Evolutionary conservation across 2,329 filamentous ascomycete species (phyloP), one percentile per base, ranked within the genome.

Genomic region (Paecilomyces niveus): DNA sequence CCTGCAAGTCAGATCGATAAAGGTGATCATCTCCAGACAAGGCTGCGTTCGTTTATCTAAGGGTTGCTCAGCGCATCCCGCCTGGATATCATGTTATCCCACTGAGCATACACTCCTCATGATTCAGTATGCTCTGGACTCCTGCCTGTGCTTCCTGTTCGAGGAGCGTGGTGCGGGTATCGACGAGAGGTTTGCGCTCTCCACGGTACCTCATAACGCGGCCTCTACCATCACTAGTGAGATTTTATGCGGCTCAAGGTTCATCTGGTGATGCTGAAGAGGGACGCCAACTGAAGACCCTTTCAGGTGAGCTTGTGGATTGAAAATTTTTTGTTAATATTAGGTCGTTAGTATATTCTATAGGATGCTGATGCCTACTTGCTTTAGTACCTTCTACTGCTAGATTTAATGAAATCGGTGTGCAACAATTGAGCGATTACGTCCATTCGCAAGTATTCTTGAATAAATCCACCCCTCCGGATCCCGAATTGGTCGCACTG

Each of bases 321-420:
- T 33, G 45, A 33, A 11, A 1, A 13, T 9, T 52, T 1, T 15
- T 24, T 5, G 13, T 50, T 50, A 29, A 11, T 26, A 26, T n/a
- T 11, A 11, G 8, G 22, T 15, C 13, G 1, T 1, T 10, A n/a
- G 5, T 32, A 35, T 26, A 2, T 24, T 13, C 1, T 52, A 26
- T 21, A 26, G 21, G 5, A 45, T 31, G 24, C 50, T 57, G 10
- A 57, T 39, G 4, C 22, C 29, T 26, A 18, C 11, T 2, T 13
- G n/a, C 32, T 56, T 32, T 60, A 75, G 75, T 76, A 22, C 70
- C 72, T 18, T 71, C 75, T 3, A 76, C 82, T 58, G 80, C 90
- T 54, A 86, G 94, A 64, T 90, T 89, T 78, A 99, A 95, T 76
- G 89, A 95, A 65, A 92, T 99, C 67, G 91, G 90, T 56, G 90